Evolutionary conservation across 2,329 filamentous ascomycete genomes (phyloP).

Genomic region (Davidsoniella neocaledoniae): DNA sequence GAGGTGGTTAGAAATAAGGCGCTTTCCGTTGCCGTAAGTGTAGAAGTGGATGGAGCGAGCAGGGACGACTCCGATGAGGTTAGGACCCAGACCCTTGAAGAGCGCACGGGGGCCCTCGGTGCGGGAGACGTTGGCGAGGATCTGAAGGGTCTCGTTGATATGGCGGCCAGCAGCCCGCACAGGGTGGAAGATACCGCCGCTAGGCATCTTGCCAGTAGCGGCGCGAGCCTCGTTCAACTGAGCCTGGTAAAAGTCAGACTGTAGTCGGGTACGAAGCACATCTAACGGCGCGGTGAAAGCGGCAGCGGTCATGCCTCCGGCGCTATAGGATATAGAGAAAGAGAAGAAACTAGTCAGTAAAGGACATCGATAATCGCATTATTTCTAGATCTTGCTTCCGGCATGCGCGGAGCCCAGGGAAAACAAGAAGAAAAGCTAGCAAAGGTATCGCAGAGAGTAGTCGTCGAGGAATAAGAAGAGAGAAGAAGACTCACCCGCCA

Average conservation of each 20-base stretch:
- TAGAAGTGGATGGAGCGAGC: constrained; percentile 88
- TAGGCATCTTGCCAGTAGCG: constrained; percentile 30
- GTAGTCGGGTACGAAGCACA: constrained; percentile 80
- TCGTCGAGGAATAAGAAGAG: background rate
- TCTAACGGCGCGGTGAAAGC: constrained; percentile 89
- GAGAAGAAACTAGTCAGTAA: background rate
- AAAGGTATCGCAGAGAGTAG: background rate
- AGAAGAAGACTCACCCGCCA: constrained; percentile 49
- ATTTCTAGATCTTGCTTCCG: background rate
- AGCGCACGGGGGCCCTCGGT: constrained; percentile 72
- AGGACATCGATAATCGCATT: too few species aligned
- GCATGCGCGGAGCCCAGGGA: background rate
- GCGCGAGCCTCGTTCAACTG: constrained; percentile 55
- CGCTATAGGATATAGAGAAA: constrained; percentile 27
- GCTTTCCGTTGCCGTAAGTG: constrained; percentile 83
- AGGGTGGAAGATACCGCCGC: constrained; percentile 35
- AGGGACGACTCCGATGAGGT: constrained; percentile 76
- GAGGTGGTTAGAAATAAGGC: constrained; percentile 57
- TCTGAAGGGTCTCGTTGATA: constrained; percentile 71
- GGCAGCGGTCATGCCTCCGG: constrained; percentile 80
- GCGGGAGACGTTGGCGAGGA: constrained; percentile 63
- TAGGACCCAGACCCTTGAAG: constrained; percentile 86
- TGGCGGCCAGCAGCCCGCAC: constrained; percentile 53
- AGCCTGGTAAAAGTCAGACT: constrained; percentile 80
- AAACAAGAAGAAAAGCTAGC: background rate